Conservation (phyloP, 1,139 yeast species). For the Kodamaea arcana region DNA sequence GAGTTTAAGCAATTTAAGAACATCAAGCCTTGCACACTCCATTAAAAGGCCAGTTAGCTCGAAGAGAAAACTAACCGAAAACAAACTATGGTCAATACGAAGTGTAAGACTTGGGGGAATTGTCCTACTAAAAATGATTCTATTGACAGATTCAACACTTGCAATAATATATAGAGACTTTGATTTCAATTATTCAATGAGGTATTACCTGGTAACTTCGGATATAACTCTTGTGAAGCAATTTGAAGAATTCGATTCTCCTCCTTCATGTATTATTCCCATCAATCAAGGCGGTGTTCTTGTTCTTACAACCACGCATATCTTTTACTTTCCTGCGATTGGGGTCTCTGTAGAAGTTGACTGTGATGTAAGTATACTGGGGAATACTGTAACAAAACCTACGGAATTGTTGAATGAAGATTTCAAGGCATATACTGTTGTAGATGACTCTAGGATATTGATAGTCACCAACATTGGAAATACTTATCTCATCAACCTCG, state of each 20-base stretch:
- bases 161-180: slow-evolving; percentile 37
- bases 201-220: slow-evolving; percentile 23
- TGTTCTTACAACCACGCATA: slow-evolving; percentile 24
- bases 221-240: slow-evolving; percentile 17
- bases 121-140: slow-evolving; percentile 22
- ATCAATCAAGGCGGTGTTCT: slow-evolving; percentile 27
- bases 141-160: slow-evolving; percentile 11
- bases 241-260: slow-evolving; percentile 31
- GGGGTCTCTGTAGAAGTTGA: background rate
- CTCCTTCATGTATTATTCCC: slow-evolving; percentile 29
- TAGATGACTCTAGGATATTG: slow-evolving; percentile 27
- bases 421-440: slow-evolving; percentile 13
- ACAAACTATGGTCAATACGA: slow-evolving; percentile 11
- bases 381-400: slow-evolving; percentile 11
- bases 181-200: slow-evolving; percentile 28
- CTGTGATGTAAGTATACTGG: slow-evolving; percentile 5
- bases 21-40: too few species aligned
- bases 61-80: slow-evolving; percentile 1
- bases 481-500: slow-evolving; percentile 25
- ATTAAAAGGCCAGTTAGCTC: slow-evolving; percentile 5
- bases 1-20: background rate
- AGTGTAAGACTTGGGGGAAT: slow-evolving; percentile 26
- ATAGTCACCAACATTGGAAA: slow-evolving; percentile 30
- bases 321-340: slow-evolving; percentile 31
- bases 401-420: slow-evolving; percentile 8